Evolutionary conservation across 306 rosid species (phyloP), one percentile per base, ranked within the genome.

Genomic region (Trifolium subterraneum): DNA sequence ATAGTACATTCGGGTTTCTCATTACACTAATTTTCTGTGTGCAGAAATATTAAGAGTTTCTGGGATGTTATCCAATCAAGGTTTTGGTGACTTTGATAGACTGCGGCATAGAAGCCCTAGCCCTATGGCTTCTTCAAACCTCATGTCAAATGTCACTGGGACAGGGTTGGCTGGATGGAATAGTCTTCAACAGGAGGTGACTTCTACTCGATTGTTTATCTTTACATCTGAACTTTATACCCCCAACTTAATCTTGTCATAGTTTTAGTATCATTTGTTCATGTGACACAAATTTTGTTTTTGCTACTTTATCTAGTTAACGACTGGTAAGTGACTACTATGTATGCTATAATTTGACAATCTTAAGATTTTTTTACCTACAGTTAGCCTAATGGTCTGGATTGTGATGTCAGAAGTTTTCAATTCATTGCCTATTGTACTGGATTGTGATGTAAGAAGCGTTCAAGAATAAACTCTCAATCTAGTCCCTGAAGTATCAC

Each of bases 31-130:
- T 85, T 73, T 55, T 83, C 59, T 56, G 36, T 29, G 2, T 76
- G 95, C 93, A 94, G 99, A 94, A 86, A 94, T 94, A 78, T 81
- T 94, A 67, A 89, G 93, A 71, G 96, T 92, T 81, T 92, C 97
- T 78, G 96, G 92, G 83, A 90, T 88, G 97, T 82, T 92, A 92
- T 92, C 99, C 86, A 94, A 88, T 87, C 99, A 90, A 86, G 93
- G 96, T 83, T 90, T 92, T 77, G 88, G 99, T 7, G 99, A 94
- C 86, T 92, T 94, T 39, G 99, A 94, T 70, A 88, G 99, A 78
- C 85, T 90, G 72, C 89, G 95, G 83, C 96, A 94, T 78, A 87
- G 99, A 88, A 94, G 99, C 79, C 97, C 99, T 45, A 94, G 99
- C 80, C 99, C 99, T 33, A 94, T 94, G 99, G 91, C 97, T 80